phyloP scores from a whole-genome alignment of 352 stramenopile genomes.

The Phytophthora sp. region DNA sequence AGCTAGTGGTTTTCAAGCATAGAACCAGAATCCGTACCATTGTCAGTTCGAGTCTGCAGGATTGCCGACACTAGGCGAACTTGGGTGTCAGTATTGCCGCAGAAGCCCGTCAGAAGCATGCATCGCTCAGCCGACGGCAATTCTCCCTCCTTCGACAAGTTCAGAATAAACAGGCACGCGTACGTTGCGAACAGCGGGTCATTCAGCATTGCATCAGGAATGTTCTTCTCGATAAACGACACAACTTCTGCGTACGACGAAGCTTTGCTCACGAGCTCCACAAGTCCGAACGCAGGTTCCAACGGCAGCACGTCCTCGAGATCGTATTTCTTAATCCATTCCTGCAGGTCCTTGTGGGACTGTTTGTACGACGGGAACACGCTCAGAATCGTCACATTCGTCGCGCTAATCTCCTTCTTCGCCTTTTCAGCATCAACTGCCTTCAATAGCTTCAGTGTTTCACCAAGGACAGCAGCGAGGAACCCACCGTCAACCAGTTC shows the following conservation, averaged over 20 bases:
- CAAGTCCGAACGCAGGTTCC: constrained; percentile 62
- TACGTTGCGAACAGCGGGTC: constrained; percentile 71
- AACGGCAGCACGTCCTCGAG: constrained; percentile 64
- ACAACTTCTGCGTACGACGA: constrained; percentile 61
- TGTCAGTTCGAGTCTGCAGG: constrained; percentile 66
- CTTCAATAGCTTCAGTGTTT: constrained; percentile 57
- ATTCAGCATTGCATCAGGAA: constrained; percentile 53
- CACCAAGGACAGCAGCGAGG: constrained; percentile 54
- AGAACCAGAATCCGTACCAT: constrained; percentile 40
- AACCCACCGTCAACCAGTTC: constrained; percentile 78
- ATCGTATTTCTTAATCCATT: constrained; percentile 73
- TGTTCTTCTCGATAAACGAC: constrained; percentile 58
- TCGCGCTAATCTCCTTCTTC: constrained; percentile 55
- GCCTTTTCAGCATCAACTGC: constrained; percentile 47
- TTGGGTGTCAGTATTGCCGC: constrained; percentile 66
- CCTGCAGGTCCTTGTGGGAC: constrained; percentile 55
- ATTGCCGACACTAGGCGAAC: constrained; percentile 66
- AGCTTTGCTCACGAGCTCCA: constrained; percentile 48
- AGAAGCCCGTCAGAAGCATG: constrained; percentile 80
- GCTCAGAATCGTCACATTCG: constrained; percentile 60
- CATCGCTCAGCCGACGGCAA: constrained; percentile 62
- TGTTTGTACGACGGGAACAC: constrained; percentile 64
- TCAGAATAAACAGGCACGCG: constrained; percentile 72
- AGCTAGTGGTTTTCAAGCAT: not conserved
- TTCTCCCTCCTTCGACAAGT: constrained; percentile 52